These are phyloP conservation scores for Orbilia oligospora DNA, from an alignment of 2,329 filamentous ascomycete species.

Conservation along the genomic window DNA sequence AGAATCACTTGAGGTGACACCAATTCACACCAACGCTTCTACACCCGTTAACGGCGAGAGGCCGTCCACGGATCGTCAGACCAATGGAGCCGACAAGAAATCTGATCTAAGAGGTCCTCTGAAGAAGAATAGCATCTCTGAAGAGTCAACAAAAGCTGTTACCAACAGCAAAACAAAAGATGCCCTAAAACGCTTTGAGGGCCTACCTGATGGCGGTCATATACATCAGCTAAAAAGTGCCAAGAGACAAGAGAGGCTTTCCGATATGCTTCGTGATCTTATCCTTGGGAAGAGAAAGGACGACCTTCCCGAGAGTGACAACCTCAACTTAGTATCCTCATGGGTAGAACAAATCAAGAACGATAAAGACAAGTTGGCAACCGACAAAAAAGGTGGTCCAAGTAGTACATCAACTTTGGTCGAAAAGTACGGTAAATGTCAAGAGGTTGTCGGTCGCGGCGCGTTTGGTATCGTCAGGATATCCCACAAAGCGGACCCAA, in stretches of 20 bases:
- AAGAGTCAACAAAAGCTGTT: conserved; percentile 34
- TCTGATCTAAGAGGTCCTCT: conserved; percentile 21
- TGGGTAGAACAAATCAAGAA: conserved; percentile 95
- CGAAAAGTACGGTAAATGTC: conserved; percentile 98
- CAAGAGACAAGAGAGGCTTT: conserved; percentile 92
- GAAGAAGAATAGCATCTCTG: conserved; percentile 49
- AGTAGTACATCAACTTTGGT: conserved; percentile 84
- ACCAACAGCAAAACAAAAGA: conserved; percentile 41
- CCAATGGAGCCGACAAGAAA: conserved; percentile 41
- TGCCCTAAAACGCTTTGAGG: conserved; percentile 70
- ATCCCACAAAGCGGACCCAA: conserved; percentile 92
- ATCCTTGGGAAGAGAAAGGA: conserved; percentile 84
- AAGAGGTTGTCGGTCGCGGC: conserved; percentile 94
- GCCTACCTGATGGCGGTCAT: conserved; percentile 78
- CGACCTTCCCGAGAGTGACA: conserved; percentile 76
- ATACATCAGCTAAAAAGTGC: conserved; percentile 90
- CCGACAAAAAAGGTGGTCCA: conserved; percentile 82
- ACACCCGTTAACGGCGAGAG: conserved; percentile 56
- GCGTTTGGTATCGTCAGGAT: conserved; percentile 98
- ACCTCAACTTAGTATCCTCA: conserved; percentile 90
- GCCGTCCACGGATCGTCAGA: conserved; percentile 39
- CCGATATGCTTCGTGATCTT: conserved; percentile 89
- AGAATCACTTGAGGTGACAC: conserved; percentile 23
- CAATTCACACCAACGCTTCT: conserved; percentile 10
- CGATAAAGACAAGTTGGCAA: conserved; percentile 82